phyloP scores from a whole-genome alignment of 352 stramenopile genomes.

The Plasmopara muralis region DNA sequence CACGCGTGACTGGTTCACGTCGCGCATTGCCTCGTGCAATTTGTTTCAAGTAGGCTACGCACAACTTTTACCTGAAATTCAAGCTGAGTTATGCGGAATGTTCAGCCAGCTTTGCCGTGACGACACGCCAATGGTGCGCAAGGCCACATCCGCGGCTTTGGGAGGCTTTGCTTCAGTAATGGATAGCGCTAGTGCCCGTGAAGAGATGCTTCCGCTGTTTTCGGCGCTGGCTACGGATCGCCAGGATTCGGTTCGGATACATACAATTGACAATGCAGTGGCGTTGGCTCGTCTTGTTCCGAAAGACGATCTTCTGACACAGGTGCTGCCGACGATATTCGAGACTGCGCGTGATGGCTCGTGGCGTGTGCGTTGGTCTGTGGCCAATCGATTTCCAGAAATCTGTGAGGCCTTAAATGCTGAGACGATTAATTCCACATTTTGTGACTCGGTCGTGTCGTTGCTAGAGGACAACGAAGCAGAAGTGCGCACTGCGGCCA shows the following conservation, averaged over 20 bases:
- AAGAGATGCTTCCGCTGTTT: slow-evolving; percentile 85
- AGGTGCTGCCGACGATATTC: slow-evolving; percentile 89
- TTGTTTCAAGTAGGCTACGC: slow-evolving; percentile 76
- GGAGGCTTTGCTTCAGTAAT: slow-evolving; percentile 81
- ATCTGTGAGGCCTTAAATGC: slow-evolving; percentile 86
- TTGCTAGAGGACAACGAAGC: slow-evolving; percentile 96
- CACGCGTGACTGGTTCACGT: slow-evolving; percentile 93
- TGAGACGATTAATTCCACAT: slow-evolving; percentile 58
- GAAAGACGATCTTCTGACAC: slow-evolving; percentile 56
- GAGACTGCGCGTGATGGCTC: slow-evolving; percentile 92
- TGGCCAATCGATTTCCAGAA: slow-evolving; percentile 94
- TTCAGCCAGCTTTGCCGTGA: slow-evolving; percentile 94
- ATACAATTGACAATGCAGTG: slow-evolving; percentile 96
- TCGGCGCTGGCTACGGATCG: slow-evolving; percentile 81
- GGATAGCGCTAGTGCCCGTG: slow-evolving; percentile 45
- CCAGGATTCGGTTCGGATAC: slow-evolving; percentile 96
- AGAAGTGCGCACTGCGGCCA: slow-evolving; percentile 93
- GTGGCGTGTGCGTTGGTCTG: slow-evolving; percentile 97
- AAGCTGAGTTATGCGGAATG: slow-evolving; percentile 83
- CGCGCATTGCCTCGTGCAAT: slow-evolving; percentile 77
- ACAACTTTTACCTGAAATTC: slow-evolving; percentile 44
- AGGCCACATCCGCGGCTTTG: slow-evolving; percentile 85
- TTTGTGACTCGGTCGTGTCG: slow-evolving; percentile 88
- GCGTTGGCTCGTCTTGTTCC: slow-evolving; percentile 86
- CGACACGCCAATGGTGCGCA: slow-evolving; percentile 96